Base-by-base conservation (phyloP, 257 asterid genomes). In the Thymus quinquecostatus region DNA sequence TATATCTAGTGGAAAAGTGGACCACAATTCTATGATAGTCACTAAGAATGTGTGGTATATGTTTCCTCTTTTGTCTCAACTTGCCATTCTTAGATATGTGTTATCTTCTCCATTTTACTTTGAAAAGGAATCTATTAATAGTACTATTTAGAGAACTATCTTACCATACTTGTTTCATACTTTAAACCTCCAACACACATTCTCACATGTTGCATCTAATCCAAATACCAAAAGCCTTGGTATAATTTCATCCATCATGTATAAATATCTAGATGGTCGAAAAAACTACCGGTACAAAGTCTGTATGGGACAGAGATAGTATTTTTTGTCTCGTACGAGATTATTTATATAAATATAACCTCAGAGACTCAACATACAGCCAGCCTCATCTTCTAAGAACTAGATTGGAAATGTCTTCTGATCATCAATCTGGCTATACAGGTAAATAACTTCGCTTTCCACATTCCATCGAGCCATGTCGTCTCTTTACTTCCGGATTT, bases 361-460 rank as follows among this genome's bases (percentile, higher is more conserved):
- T 54, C 9, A 4, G 3, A 9, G 8, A 54, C 21, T 4, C 33
- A 54, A 27, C 59, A 54, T 54, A 3, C 1, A 3, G 0, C 3
- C 6, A 49, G 28, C 8, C 21, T 14, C 28, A 12, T 49, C 4
- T 4, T 1, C 3, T 36, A 28, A 79, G 71, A 80, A 78, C 80
- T 8, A 60, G 51, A 56, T 70, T 78, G 50, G 54, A 60, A n/a
- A 64, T 61, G 29, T 78, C 82, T 47, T 54, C 69, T 10, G 70
- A 67, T 59, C 56, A 66, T 58, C 33, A 69, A 60, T 72, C 57
- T 56, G 41, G 33, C 54, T 47, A 60, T 68, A 69, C 44, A 76
- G 81, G 81, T 80, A 21, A 21, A 21, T 21, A 76, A 65, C 49
- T 55, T 28, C 8, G 5, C 6, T 55, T 12, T 44, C 49, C 10